Conservation (phyloP, 2,329 filamentous ascomycete genomes). For the Neopestalotiopsis clavispora region DNA sequence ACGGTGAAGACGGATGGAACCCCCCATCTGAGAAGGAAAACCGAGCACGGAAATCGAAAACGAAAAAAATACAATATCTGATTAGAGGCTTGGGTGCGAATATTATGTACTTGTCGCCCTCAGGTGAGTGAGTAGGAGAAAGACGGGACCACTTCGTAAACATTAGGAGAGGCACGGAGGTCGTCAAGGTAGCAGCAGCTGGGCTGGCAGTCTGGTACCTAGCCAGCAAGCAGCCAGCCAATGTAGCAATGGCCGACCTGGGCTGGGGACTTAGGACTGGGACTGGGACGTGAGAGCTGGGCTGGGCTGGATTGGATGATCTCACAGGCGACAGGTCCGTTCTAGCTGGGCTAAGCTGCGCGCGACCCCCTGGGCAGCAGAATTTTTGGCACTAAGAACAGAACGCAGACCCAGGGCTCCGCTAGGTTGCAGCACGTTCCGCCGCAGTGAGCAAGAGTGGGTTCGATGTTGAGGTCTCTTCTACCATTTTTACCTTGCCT, state of each 20-base stretch:
- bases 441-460: neutral
- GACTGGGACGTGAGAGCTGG: neutral
- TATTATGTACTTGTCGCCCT: conserved; percentile 8
- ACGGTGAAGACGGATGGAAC: neutral
- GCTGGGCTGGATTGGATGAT: neutral
- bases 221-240: neutral
- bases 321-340: neutral
- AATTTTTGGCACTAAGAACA: conserved; percentile 16
- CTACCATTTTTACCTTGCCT: too few species aligned
- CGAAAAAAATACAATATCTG: conserved; percentile 2
- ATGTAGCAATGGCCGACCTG: neutral
- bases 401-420: conserved; percentile 6
- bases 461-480: neutral
- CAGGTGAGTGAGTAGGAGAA: neutral
- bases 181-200: neutral
- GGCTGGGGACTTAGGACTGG: neutral
- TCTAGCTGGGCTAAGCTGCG: conserved; percentile 2
- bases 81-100: conserved; percentile 4
- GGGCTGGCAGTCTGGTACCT: too few species aligned
- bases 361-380: conserved; percentile 5
- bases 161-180: neutral
- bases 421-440: conserved; percentile 16
- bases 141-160: neutral
- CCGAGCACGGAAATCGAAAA: neutral
- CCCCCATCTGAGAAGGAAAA: neutral